Evolutionary conservation across 2,329 filamentous ascomycete species (phyloP).

Genomic region (Pseudogymnoascus sp.): DNA sequence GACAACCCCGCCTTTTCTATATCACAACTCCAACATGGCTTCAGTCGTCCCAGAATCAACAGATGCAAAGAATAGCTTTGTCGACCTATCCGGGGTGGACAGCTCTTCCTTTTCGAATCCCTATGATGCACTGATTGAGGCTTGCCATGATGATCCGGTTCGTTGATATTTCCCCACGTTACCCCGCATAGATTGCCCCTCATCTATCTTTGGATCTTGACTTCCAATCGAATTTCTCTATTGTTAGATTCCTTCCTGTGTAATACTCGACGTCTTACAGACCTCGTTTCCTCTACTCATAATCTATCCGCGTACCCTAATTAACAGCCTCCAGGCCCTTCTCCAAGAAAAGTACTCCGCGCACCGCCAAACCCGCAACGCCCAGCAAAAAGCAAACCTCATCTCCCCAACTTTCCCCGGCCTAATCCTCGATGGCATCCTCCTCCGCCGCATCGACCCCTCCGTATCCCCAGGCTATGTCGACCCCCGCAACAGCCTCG

Average conservation of each 20-base stretch:
- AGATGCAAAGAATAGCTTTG: constrained; percentile 27
- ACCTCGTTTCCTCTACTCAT: neutral
- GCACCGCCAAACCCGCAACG: constrained; percentile 70
- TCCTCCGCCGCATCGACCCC: constrained; percentile 60
- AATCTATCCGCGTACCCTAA: neutral
- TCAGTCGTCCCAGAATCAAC: constrained; percentile 16
- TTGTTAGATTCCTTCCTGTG: neutral
- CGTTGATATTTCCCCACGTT: constrained; percentile 3
- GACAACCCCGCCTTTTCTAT: neutral
- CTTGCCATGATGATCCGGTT: constrained; percentile 28
- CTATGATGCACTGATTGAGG: constrained; percentile 29
- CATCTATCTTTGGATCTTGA: neutral
- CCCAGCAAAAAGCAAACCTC: constrained; percentile 67
- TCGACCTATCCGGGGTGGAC: constrained; percentile 29
- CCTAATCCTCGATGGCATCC: constrained; percentile 67
- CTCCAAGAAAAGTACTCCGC: constrained; percentile 48
- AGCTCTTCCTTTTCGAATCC: constrained; percentile 24
- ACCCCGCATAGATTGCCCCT: constrained; percentile 1
- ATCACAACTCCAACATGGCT: constrained; percentile 16
- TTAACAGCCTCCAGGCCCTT: constrained; percentile 16
- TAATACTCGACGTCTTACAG: too few species aligned
- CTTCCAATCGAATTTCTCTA: neutral
- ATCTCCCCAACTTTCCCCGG: constrained; percentile 60
- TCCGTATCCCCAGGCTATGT: constrained; percentile 58
- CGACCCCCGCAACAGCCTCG: constrained; percentile 74